phyloP scores from a whole-genome alignment of 1,284 basidiomycete genomes.

The Athelia psychrophila region DNA sequence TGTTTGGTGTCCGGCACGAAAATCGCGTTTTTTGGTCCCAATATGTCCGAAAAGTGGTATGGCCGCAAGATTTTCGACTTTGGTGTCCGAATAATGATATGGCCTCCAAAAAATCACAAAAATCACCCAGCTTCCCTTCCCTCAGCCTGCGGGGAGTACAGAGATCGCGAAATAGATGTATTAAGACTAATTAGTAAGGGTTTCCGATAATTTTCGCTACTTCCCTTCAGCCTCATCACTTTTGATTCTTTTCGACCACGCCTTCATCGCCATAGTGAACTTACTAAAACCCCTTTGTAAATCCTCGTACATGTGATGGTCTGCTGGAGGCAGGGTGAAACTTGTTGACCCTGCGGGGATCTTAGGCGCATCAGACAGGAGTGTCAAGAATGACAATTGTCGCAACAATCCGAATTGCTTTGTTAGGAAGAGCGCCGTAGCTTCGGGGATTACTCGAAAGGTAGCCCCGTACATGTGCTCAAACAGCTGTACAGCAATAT shows the following conservation, averaged over 20 bases:
- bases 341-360: not conserved
- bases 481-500: conserved; percentile 11
- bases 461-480: conserved; percentile 7
- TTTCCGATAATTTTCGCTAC: not conserved
- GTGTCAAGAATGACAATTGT: not conserved
- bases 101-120: conserved; percentile 1
- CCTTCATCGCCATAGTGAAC: not conserved
- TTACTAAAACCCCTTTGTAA: not conserved
- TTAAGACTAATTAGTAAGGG: not conserved
- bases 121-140: not conserved
- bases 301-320: not conserved
- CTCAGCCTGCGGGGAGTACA: not conserved
- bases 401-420: not conserved
- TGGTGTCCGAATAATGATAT: not conserved
- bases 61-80: not conserved
- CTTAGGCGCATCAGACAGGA: not conserved
- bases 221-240: not conserved
- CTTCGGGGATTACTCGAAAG: conserved; percentile 6
- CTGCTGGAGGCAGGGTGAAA: not conserved
- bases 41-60: not conserved
- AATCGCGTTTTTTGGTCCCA: not conserved
- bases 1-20: not conserved
- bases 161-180: too few relatives aligned
- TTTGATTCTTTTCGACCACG: not conserved
- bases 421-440: not conserved